Evolutionary conservation across 257 asterid species (phyloP).

Genomic region (Eucommia ulmoides): DNA sequence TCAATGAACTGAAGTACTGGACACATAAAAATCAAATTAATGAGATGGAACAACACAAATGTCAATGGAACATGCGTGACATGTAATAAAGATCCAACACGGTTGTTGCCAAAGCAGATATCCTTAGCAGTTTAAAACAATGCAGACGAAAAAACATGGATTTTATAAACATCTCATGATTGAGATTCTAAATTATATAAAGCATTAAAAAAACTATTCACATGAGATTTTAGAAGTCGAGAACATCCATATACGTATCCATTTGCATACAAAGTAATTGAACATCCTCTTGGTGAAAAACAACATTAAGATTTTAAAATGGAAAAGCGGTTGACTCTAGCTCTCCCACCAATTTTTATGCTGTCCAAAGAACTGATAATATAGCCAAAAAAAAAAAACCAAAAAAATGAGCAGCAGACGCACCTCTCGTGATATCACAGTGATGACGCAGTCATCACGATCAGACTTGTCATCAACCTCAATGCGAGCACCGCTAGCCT

Average conservation of each 20-base stretch:
- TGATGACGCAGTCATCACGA: slow-evolving; percentile 56
- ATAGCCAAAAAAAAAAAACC: background rate
- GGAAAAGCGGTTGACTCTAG: background rate
- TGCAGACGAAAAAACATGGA: too few species aligned
- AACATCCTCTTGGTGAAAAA: background rate
- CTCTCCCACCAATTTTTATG: background rate
- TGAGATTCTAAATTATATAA: too few species aligned
- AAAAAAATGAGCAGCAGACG: background rate
- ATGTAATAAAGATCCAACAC: too few species aligned
- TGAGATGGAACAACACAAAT: too few species aligned
- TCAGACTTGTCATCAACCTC: slow-evolving; percentile 69
- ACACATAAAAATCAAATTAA: too few species aligned
- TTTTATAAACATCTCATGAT: too few species aligned
- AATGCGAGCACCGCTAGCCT: slow-evolving; percentile 89
- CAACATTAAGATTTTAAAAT: background rate
- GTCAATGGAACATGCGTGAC: too few species aligned
- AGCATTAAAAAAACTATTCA: too few species aligned
- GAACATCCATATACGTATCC: background rate
- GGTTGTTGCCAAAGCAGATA: too few species aligned
- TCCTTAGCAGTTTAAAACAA: too few species aligned
- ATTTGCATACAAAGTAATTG: background rate
- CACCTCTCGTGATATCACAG: slow-evolving; percentile 81
- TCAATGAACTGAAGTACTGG: too few species aligned
- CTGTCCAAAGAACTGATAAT: background rate
- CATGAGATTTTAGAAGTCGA: too few species aligned